Evolutionary conservation across 129 eudicot genomes (phyloP), one percentile per base, ranked within the genome.

Genomic region (Dittrichia graveolens): DNA sequence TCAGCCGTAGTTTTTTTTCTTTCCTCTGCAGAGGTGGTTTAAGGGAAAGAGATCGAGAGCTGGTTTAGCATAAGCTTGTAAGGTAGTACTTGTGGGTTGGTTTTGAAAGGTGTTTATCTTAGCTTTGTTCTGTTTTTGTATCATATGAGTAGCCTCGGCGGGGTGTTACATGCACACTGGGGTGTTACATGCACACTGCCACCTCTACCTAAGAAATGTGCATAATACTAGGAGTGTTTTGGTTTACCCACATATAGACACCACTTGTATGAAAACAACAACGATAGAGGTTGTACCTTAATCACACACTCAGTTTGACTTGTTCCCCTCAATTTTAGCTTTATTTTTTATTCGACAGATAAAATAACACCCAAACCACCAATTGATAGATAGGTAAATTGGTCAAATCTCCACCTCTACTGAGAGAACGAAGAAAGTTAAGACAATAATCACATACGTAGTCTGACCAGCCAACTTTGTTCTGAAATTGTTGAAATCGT

Each of bases 401-500:
- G 14, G 62, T 31, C 8, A n/a, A 19, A 56, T 8, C 14, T 24
- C n/a, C 10, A 13, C 9, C 62, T 24, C 62, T 56, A 56, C 9
- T 4, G 62, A 50, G 52, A 55, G 44, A 44, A 9, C 9, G 5
- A 24, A 8, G 46, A 45, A n/a, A 57, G 31, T 24, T 24, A 4
- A 61, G 40, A 31, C 19, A 31, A 19, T 15, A 40, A 24, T 40
- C 79, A 87, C 54, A 24, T 68, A 68, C 95, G 87, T 83, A n/a
- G 98, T 93, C 62, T 89, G 65, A 37, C 88, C 85, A 61, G 86
- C 83, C n/a, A 93, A 82, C 83, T 89, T 93, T 13, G 88, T 75
- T 19, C 87, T 88, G 49, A 85, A 89, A 10, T 77, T 78, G 55
- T 59, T 77, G 58, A 89, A 72, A 2, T 71, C 87, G 5, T 81